Percentiles rank a stretch among this genome's conserved stretches.
Conservation (phyloP, 768 basidiomycete genomes). For the Leccinum rimulosum region DNA sequence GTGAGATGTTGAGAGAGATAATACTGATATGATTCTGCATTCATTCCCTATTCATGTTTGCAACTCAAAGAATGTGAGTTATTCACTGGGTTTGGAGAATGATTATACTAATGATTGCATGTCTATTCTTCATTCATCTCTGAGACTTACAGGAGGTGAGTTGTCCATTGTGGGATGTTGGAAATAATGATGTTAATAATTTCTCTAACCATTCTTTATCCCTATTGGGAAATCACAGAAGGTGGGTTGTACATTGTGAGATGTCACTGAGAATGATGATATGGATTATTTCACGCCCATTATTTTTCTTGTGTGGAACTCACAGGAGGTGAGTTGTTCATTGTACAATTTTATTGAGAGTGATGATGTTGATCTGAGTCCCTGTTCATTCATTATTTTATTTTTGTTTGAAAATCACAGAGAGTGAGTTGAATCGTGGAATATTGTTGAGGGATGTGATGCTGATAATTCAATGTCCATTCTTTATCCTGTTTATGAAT, state of each 20-base stretch:
- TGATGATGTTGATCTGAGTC: not conserved
- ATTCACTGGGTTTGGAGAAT: not conserved
- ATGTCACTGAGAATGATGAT: not conserved
- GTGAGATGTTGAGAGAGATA: no score
- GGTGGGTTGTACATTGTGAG: not conserved
- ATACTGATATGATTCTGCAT: no score
- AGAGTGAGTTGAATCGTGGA: not conserved
- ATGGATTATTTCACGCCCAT: not conserved
- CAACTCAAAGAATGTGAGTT: not conserved
- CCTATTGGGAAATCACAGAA: not conserved
- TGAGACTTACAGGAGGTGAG: not conserved
- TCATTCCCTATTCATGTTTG: no score
- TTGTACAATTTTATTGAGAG: no score
- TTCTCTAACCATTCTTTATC: not conserved
- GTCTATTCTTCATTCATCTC: not conserved
- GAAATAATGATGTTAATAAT: not conserved
- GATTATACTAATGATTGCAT: not conserved
- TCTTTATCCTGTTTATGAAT: no score
- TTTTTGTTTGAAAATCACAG: not conserved
- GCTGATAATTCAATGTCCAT: no score
- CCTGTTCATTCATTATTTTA: not conserved
- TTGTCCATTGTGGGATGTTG: not conserved
- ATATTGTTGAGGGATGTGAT: no score
- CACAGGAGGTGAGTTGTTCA: not conserved
- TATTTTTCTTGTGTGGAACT: not conserved